Evolutionary conservation across 2,329 filamentous ascomycete species (phyloP), one percentile per base, ranked within the genome.

Genomic region (Niveomyces coronatus): DNA sequence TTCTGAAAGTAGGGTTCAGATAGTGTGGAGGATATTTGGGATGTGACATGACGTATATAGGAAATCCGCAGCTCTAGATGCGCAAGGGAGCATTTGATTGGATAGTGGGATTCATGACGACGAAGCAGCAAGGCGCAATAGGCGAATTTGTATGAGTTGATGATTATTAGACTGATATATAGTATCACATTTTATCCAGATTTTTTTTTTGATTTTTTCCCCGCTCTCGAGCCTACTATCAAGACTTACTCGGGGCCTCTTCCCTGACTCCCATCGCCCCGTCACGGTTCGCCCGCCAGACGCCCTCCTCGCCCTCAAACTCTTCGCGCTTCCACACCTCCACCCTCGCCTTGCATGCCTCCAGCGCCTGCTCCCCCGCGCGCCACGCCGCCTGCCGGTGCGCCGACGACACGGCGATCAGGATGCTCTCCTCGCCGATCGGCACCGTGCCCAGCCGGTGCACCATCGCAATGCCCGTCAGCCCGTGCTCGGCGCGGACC

Each of bases 281-380:
- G 60, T 94, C 87, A 46, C 80, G 64, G 62, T 95, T 95, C 44
- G 84, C 85, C 61, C 86, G 79, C 88, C 88, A 95, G 31, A 91
- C 72, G 6, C 79, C 84, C 45, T 82, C 80, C 16, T 78, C 81
- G 2, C 74, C 81, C 31, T 73, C 76, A 66, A 95, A 95, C 56
- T 86, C 82, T 64, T 96, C 89, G 47, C 78, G 68, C 64, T 95
- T 95, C 89, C 89, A 95, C 29, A 98, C 80, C 65, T 98, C 91
- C n/a, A 85, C 85, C 47, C 71, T 77, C 39, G 74, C 75, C 65
- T 96, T 98, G 53, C 85, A 86, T 55, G 76, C 66, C 64, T 96
- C 89, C 42, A 96, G 63, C 23, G 87, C 83, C 62, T 93, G 85
- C 64, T 96, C 89, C 0, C 85, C 89, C 0, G 83, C 89, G 49